Conservation (phyloP, 495 filamentous ascomycete genomes). For the Bathelium albidoporum region DNA sequence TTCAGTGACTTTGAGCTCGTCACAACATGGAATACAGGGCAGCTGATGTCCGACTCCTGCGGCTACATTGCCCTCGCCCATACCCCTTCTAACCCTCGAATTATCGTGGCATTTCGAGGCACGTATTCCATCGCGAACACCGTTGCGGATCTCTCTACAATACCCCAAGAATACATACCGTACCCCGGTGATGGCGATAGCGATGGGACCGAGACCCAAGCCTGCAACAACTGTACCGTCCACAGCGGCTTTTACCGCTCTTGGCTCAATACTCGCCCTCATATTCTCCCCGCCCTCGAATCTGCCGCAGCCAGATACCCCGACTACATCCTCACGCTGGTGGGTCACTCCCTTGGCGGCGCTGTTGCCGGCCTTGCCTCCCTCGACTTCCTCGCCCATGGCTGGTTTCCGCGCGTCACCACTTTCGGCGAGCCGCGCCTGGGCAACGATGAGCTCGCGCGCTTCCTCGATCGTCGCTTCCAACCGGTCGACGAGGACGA, state of each 20-base stretch:
- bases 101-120: constrained; percentile 88
- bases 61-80: constrained; percentile 88
- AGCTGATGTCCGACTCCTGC: constrained; percentile 79
- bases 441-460: constrained; percentile 62
- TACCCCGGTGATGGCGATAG: constrained; percentile 50
- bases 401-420: constrained; percentile 65
- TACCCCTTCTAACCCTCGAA: constrained; percentile 43
- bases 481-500: constrained; percentile 28
- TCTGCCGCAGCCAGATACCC: constrained; percentile 49
- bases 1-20: constrained; percentile 71
- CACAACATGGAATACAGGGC: constrained; percentile 83
- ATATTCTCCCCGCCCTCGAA: constrained; percentile 51
- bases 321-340: constrained; percentile 59
- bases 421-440: constrained; percentile 88
- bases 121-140: constrained; percentile 90
- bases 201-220: constrained; percentile 6
- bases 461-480: constrained; percentile 61
- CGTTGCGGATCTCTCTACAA: constrained; percentile 73
- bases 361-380: constrained; percentile 83
- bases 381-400: constrained; percentile 58
- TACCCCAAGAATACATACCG: constrained; percentile 82
- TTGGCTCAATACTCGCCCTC: constrained; percentile 61
- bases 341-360: constrained; percentile 87
- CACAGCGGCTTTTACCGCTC: constrained; percentile 81
- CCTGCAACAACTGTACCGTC: constrained; percentile 77